Evolutionary conservation across 495 filamentous ascomycete species (phyloP), one percentile per base, ranked within the genome.

Genomic region (Penicillium parvum): DNA sequence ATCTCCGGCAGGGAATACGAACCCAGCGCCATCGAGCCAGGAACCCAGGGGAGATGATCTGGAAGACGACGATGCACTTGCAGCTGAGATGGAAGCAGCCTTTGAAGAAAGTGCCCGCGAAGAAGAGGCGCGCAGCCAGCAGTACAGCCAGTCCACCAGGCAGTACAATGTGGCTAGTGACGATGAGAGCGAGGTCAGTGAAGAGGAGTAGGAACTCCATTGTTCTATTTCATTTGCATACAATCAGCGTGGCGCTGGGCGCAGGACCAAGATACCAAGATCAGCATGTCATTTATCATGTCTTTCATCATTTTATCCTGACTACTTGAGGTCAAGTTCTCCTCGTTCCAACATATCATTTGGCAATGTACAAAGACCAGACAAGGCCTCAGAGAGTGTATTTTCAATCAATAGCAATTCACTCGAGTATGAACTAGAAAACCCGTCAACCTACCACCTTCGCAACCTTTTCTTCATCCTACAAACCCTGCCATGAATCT

Each of bases 161-260:
- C 60, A 61, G 20, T 72, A 67, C 28, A 43, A 50, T 42, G 53
- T 65, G 19, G 46, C 55, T 14, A 72, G 69, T 45, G 69, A 73
- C 16, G 71, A 74, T 45, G 71, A 74, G 47, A 74, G 71, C 32
- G 71, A 74, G 45, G 65, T 74, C 17, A 74, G 71, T 26, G 71
- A 74, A 44, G 71, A 74, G 45, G 71, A 74, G 48, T 74, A 45
- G 21, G 2, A 34, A 6, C 5, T 25, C 20, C 14, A 15, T 8
- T n/a, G 18, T 10, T n/a, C 12, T 38, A 27, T 38, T 41, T 39
- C 41, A 32, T 41, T 47, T 49, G 47, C 43, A 47, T 50, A 25
- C 22, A 32, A 47, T 40, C 32, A 47, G 43, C 43, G 40, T 47
- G 52, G 52, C 52, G 52, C 40, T 44, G 37, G 40, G 14, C 27